Evolutionary conservation across 2,329 filamentous ascomycete genomes (phyloP), one percentile per base, ranked within the genome.

Genomic region (Verticillium dahliae): DNA sequence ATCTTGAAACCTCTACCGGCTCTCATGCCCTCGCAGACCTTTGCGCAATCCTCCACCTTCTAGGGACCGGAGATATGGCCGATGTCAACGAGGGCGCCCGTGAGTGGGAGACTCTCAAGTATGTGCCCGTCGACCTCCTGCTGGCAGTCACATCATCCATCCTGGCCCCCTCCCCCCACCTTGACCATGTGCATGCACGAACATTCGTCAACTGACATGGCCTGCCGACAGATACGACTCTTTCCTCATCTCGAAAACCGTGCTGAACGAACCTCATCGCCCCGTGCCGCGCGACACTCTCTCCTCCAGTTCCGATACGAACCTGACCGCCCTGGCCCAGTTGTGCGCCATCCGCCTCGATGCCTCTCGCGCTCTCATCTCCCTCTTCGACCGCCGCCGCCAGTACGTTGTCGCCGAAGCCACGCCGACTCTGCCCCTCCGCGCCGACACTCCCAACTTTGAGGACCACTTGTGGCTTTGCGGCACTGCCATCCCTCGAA

Each of bases 321-420:
- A 71, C 58, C 72, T 85, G 55, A 82, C 79, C 1, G 76, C 78
- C 6, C 76, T 83, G 59, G 80, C 81, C 22, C 80, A 84, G 66
- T 73, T 84, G 4, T 81, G 74, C 1, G 72, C 76, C 5, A 69
- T 77, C 59, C 75, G 77, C 14, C 70, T 83, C 4, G 71, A 75
- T 37, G 57, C 63, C 3, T 62, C 63, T 22, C 75, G 80, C 35
- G 71, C 75, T 15, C 66, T 83, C 27, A 74, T 85, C 57, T 84
- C 81, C 1, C 70, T 85, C 18, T 83, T 85, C 63, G 81, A 83
- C 64, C 70, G 69, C 4, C 71, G 73, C 4, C 67, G 75, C 56
- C 81, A 85, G 62, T 76, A 82, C 63, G 70, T 85, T 22, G 70
- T 85, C 15, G 80, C 81, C 60, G 82, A 85, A 63, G 79, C 81